Percentiles rank a stretch among this genome's conserved stretches.
These are phyloP conservation scores for Calocera viscosa DNA, from an alignment of 768 basidiomycete species.

Conservation along the genomic window DNA sequence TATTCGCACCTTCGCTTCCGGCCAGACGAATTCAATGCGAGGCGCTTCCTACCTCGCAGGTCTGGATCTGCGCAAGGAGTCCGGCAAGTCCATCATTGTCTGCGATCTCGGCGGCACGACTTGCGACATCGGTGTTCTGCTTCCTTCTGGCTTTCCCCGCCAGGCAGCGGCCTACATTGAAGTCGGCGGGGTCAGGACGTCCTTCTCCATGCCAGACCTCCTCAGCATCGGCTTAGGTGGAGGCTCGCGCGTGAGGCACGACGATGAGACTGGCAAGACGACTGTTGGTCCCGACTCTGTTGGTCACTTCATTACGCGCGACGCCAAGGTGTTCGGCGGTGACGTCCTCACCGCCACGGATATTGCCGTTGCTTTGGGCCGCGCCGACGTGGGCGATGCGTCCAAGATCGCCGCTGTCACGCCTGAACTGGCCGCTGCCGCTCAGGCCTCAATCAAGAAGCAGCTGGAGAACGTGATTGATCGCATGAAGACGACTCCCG, in stretches of 20 bases:
- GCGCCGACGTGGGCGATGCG: constrained; percentile 23
- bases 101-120: constrained; percentile 57
- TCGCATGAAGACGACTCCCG: constrained; percentile 49
- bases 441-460: constrained; percentile 33
- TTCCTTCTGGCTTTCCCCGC: constrained; percentile 48
- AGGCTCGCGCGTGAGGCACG: constrained; percentile 40
- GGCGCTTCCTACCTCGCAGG: constrained; percentile 50
- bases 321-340: constrained; percentile 47
- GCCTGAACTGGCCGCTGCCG: constrained; percentile 24
- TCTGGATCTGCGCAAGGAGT: constrained; percentile 21
- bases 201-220: constrained; percentile 29
- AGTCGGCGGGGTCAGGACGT: constrained; percentile 47
- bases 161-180: constrained; percentile 52
- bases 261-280: constrained; percentile 29
- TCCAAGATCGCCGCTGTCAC: constrained; percentile 23
- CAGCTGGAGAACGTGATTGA: constrained; percentile 41
- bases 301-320: constrained; percentile 40
- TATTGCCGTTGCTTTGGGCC: constrained; percentile 35
- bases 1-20: constrained; percentile 49
- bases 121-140: constrained; percentile 49
- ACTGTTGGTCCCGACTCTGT: constrained; percentile 55
- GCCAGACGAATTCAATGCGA: constrained; percentile 59
- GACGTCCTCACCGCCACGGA: constrained; percentile 48
- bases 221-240: constrained; percentile 51
- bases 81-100: constrained; percentile 35